Evolutionary conservation across 2,329 filamentous ascomycete genomes (phyloP), one percentile per base, ranked within the genome.

Genomic region (Aspergillus tanneri): DNA sequence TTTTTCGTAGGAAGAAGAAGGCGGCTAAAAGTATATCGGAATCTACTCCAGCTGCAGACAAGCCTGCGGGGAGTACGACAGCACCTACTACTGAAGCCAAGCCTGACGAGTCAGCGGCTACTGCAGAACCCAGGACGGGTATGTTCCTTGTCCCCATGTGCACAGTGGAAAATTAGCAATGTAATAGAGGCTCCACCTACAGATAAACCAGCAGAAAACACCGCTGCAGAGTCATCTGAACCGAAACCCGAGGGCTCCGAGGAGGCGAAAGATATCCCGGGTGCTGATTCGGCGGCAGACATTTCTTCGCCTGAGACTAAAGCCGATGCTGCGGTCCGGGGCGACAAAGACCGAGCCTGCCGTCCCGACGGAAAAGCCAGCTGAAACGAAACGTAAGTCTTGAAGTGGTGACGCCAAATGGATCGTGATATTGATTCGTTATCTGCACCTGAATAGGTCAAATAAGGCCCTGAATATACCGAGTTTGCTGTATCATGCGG

Each of bases 1-100:
- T 69, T 42, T 64, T 69, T 55, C 53, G 58, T 30, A 57, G 56
- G 18, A 69, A 63, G 61, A 67, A 64, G 57, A 63, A 62, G 55
- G 50, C 50, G 18, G 28, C 46, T 35, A 43, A 45, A 23, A 46
- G 47, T 28, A 32, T 25, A n/a, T 21, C 41, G n/a, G 30, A 47
- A 16, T 38, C 47, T 34, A 50, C 46, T 22, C 37, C 56, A 8
- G 36, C 46, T 18, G 49, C 52, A 10, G 49, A 46, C 5, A 45
- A 55, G 25, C 35, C 58, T 6, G 49, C 47, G 4, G 43, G 47
- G 34, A 23, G 45, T 18, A 30, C 53, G 19, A 40, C 43, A 38
- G 52, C 43, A 34, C 19, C 49, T 38, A 23, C 51, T 4, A 19
- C 46, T 40, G 52, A 54, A 43, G 30, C 45, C 25, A 46, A 46